phyloP scores from a whole-genome alignment of 257 asterid species.

The Solanum lycopersicoides region DNA sequence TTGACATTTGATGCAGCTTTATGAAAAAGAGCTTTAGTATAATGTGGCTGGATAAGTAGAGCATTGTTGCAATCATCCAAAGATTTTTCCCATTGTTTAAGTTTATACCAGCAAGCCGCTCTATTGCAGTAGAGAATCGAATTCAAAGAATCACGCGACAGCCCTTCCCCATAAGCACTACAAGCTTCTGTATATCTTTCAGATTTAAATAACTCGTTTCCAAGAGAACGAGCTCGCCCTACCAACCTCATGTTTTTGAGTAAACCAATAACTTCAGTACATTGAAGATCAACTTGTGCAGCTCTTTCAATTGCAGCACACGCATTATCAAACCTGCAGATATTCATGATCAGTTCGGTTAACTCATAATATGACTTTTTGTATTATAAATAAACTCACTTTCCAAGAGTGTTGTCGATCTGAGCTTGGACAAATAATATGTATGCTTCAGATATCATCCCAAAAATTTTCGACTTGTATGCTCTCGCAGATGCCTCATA shows the following conservation, averaged over 20 bases:
- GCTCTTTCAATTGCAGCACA: constrained; percentile 44
- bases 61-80: constrained; percentile 64
- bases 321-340: constrained; percentile 61
- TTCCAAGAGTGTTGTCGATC: constrained; percentile 49
- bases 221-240: constrained; percentile 56
- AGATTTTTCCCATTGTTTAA: constrained; percentile 52
- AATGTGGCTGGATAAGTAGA: constrained; percentile 49
- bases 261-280: constrained; percentile 28
- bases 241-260: constrained; percentile 41
- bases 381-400: constrained; percentile 23
- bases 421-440: constrained; percentile 35
- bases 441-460: constrained; percentile 60
- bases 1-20: constrained; percentile 61
- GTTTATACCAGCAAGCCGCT: constrained; percentile 81
- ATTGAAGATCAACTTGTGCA: constrained; percentile 36
- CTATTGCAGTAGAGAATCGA: constrained; percentile 65
- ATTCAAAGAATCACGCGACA: constrained; percentile 40
- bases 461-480: constrained; percentile 32
- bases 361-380: neutral
- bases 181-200: constrained; percentile 69
- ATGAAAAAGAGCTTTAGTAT: constrained; percentile 53
- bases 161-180: constrained; percentile 66
- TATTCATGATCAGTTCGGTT: neutral
- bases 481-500: neutral
- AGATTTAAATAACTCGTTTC: constrained; percentile 50